Percentiles rank a stretch among this genome's conserved stretches.
Evolutionary conservation across 169 alveolate species (phyloP).

Genomic region (Eimeria acervulina): DNA sequence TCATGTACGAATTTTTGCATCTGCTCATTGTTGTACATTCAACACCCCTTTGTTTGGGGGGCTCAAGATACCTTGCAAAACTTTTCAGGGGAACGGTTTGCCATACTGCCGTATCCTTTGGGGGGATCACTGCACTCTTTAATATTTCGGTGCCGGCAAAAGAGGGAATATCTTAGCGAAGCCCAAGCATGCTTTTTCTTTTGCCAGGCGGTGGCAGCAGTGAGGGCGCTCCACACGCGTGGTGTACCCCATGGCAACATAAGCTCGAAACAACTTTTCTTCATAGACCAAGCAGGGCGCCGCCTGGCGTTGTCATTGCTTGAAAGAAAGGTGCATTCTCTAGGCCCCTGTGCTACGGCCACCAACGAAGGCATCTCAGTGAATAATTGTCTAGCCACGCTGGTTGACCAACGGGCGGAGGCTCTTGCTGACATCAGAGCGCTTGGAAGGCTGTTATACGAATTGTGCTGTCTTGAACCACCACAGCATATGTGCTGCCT

Average conservation of each 20-base stretch:
- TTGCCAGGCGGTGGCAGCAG: constrained; percentile 58
- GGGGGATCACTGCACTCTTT: constrained; percentile 42
- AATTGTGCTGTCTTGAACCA: constrained; percentile 33
- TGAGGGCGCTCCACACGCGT: constrained; percentile 4
- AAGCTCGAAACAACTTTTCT: background rate
- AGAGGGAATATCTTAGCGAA: constrained; percentile 32
- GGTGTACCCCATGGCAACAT: constrained; percentile 23
- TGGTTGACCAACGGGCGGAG: background rate
- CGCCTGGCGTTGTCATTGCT: background rate
- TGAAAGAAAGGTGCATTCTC: background rate
- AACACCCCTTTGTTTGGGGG: constrained; percentile 47
- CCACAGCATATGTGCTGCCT: background rate
- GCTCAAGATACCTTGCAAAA: constrained; percentile 14
- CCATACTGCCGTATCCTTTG: constrained; percentile 25
- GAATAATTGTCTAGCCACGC: background rate
- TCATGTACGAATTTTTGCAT: background rate
- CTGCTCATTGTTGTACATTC: constrained; percentile 24
- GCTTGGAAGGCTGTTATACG: constrained; percentile 24
- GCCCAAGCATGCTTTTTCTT: constrained; percentile 33
- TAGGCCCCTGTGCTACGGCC: background rate
- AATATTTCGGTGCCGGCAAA: constrained; percentile 43
- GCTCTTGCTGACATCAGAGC: constrained; percentile 12
- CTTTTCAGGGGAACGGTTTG: background rate
- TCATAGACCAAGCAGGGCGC: background rate
- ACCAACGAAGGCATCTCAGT: background rate